These are phyloP conservation scores for Colletotrichum lentis DNA, from an alignment of 2,329 filamentous ascomycete species.

Conservation along the genomic window DNA sequence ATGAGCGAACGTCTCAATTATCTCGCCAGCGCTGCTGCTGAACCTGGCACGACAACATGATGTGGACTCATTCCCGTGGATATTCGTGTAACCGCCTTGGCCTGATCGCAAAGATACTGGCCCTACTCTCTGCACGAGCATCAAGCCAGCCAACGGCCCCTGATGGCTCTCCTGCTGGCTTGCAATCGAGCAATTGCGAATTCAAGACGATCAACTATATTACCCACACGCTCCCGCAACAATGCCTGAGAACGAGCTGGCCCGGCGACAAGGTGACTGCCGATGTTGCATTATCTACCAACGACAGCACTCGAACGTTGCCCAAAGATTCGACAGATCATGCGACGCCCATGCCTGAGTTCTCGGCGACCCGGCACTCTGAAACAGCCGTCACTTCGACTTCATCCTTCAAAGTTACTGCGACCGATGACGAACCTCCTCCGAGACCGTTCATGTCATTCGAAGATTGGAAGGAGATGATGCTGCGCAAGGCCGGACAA, in stretches of 20 bases:
- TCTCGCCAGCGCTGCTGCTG: neutral
- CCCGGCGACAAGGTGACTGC: slow-evolving; percentile 38
- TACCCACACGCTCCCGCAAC: slow-evolving; percentile 78
- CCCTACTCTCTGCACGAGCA: neutral
- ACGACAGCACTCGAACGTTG: neutral
- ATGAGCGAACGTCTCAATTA: neutral
- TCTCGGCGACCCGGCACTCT: neutral
- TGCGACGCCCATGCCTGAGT: slow-evolving; percentile 36
- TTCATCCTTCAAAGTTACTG: neutral
- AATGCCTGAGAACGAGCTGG: slow-evolving; percentile 75
- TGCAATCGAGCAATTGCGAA: slow-evolving; percentile 52
- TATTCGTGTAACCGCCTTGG: neutral
- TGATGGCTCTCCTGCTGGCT: neutral
- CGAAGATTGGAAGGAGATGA: slow-evolving; percentile 97
- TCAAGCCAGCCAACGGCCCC: neutral
- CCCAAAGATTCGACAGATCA: neutral
- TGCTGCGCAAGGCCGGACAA: slow-evolving; percentile 85
- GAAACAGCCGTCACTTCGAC: neutral
- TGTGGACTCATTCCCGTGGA: neutral
- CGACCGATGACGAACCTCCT: slow-evolving; percentile 34
- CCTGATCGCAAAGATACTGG: neutral
- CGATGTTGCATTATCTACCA: neutral
- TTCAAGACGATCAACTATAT: slow-evolving; percentile 81
- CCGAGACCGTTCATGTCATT: slow-evolving; percentile 85
- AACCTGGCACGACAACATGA: slow-evolving; percentile 1